Percentiles rank a stretch among this genome's conserved stretches.
phyloP scores from a whole-genome alignment of 352 stramenopile species.

The Globisporangium middletonii region DNA sequence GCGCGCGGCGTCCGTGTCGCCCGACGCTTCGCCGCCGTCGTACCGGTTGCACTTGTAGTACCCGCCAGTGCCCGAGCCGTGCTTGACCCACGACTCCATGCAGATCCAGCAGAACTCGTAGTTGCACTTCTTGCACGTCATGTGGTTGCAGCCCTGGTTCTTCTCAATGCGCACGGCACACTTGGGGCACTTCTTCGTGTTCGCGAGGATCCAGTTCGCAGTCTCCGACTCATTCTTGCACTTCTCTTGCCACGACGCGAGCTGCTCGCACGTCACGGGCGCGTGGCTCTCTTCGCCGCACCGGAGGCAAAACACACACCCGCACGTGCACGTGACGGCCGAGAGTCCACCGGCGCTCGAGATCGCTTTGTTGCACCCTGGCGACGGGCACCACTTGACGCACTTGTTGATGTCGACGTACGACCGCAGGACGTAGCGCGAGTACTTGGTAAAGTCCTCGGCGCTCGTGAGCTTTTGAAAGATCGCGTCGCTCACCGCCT shows the following conservation, averaged over 20 bases:
- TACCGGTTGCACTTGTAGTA: slow-evolving; percentile 99
- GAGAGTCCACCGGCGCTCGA: slow-evolving; percentile 75
- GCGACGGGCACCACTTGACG: slow-evolving; percentile 96
- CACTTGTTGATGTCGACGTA: slow-evolving; percentile 98
- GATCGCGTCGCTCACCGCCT: slow-evolving; percentile 62
- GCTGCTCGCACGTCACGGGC: slow-evolving; percentile 90
- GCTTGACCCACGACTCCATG: slow-evolving; percentile 94
- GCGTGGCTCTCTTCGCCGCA: slow-evolving; percentile 97
- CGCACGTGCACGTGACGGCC: slow-evolving; percentile 78
- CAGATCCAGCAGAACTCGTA: slow-evolving; percentile 99
- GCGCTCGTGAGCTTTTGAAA: slow-evolving; percentile 62
- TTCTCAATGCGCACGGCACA: slow-evolving; percentile 99
- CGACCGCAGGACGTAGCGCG: slow-evolving; percentile 90
- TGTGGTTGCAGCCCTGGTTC: slow-evolving; percentile 99
- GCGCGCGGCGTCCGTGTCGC: slow-evolving; percentile 83
- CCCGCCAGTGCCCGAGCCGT: slow-evolving; percentile 94
- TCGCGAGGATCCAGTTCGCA: slow-evolving; percentile 99
- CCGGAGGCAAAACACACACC: slow-evolving; percentile 86
- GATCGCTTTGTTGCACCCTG: slow-evolving; percentile 94
- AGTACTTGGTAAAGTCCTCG: slow-evolving; percentile 86
- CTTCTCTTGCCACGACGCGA: slow-evolving; percentile 95
- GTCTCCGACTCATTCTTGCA: slow-evolving; percentile 98
- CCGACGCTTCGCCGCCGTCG: slow-evolving; percentile 48
- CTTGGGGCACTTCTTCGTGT: slow-evolving; percentile 99
- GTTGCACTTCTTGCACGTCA: slow-evolving; percentile 92